Evolutionary conservation across 2,329 filamentous ascomycete genomes (phyloP).

Genomic region (Eutypa lata): DNA sequence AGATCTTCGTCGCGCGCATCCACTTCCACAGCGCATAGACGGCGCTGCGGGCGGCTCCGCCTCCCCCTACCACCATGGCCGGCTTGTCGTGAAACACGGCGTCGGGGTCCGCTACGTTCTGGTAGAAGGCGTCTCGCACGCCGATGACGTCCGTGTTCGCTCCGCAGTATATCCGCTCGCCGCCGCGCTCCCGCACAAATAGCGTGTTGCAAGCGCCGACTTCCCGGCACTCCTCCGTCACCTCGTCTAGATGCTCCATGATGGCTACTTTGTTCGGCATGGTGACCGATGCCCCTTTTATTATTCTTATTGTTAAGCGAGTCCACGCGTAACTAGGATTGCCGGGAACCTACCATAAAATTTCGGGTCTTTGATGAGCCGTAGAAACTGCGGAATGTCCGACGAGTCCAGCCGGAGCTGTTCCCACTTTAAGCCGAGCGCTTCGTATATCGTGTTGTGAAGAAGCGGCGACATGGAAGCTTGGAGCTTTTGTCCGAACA

Average conservation of each 20-base stretch:
- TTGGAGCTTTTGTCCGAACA: slow-evolving; percentile 55
- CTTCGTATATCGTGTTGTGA: slow-evolving; percentile 51
- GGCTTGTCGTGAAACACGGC: slow-evolving; percentile 55
- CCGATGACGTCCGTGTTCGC: slow-evolving; percentile 82
- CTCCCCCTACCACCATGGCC: slow-evolving; percentile 72
- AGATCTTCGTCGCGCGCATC: slow-evolving; percentile 66
- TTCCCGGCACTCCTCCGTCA: slow-evolving; percentile 68
- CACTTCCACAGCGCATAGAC: slow-evolving; percentile 72
- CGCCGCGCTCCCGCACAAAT: slow-evolving; percentile 54
- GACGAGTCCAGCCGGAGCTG: slow-evolving; percentile 52
- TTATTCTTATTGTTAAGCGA: background rate
- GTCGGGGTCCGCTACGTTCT: slow-evolving; percentile 47
- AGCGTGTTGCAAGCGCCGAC: slow-evolving; percentile 81
- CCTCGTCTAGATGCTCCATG: slow-evolving; percentile 67
- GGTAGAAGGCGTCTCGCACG: slow-evolving; percentile 68
- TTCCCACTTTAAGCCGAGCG: slow-evolving; percentile 47
- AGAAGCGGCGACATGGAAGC: slow-evolving; percentile 54
- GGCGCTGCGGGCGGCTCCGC: slow-evolving; percentile 74
- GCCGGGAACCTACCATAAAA: slow-evolving; percentile 63
- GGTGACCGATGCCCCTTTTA: slow-evolving; percentile 66
- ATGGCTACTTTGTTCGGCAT: slow-evolving; percentile 85
- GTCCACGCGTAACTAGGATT: no score
- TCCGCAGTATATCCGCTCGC: slow-evolving; percentile 58
- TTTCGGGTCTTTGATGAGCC: slow-evolving; percentile 51
- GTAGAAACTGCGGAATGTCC: slow-evolving; percentile 46